Base-by-base conservation (phyloP, 2,329 filamentous ascomycete genomes). In the Nannizzia gypsea region DNA sequence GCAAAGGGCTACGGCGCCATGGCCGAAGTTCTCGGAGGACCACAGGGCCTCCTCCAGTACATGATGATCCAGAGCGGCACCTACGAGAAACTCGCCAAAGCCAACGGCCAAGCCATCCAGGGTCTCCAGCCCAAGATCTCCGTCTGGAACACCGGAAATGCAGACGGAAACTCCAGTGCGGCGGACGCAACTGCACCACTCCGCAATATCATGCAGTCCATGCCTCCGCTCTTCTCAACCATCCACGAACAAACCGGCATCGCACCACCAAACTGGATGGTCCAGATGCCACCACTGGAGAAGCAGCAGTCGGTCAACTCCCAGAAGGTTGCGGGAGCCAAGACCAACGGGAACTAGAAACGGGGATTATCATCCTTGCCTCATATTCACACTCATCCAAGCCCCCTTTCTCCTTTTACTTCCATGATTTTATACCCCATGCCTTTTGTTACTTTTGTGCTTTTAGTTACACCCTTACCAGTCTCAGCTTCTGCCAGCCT, bases 231-330 rank as follows among this genome's bases (percentile, higher is more conserved):
- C 20, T 85, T 95, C 76, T 84, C 81, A 8, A 95, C 90, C 0
- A 92, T 95, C 68, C 86, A 93, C 66, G 89, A 95, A 62, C 90
- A 95, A 77, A 95, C 89, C 0, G 89, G 89, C 0, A 90, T 95
- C 67, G 80, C 81, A 0, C 83, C 91, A 5, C 90, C 90, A 0
- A 82, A 82, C 67, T 95, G 90, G 90, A 64, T 83, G 66, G 78
- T 78, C 60, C 76, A 81, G 66, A 80, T 83, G 78, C 78, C 79
- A 6, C 56, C 55, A 22, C 50, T 58, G 15, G 46, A 56, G 46
- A 54, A 62, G 61, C 63, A 61, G 56, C 58, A 64, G 64, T 31
- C 15, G 11, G 34, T 26, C 9, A 15, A 58, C 56, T 3, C 15
- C 55, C 31, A 46, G 42, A 46, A 46, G 20, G 17, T 28, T 55